Conservation (phyloP, 2,329 filamentous ascomycete genomes). For the Chrysosporium queenslandicum region DNA sequence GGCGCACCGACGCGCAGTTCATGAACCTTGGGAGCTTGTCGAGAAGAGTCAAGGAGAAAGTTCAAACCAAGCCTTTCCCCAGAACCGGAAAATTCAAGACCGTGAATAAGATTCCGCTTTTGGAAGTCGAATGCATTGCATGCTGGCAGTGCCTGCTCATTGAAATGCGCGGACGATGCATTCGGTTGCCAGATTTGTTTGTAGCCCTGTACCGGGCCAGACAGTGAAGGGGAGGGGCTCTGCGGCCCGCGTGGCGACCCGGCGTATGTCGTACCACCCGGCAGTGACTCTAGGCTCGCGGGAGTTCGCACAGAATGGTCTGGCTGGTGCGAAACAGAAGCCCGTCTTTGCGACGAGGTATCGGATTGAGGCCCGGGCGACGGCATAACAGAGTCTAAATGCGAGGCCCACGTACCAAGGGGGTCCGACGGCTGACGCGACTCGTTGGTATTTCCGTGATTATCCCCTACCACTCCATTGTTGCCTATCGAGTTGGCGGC, state of each 20-base stretch:
- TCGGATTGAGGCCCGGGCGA: slow-evolving; percentile 15
- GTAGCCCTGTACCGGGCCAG: slow-evolving; percentile 6
- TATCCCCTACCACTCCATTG: not conserved
- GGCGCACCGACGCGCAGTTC: slow-evolving; percentile 30
- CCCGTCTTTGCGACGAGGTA: slow-evolving; percentile 7
- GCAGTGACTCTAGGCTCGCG: slow-evolving; percentile 12
- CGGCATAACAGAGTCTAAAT: slow-evolving; percentile 4
- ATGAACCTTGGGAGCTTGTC: slow-evolving; percentile 46
- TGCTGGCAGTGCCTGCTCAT: not conserved
- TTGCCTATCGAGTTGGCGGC: not conserved
- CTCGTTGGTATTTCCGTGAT: not conserved
- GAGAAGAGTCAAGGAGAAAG: slow-evolving; percentile 55
- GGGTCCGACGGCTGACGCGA: slow-evolving; percentile 1
- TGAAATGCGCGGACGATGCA: not conserved
- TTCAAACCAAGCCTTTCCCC: slow-evolving; percentile 61
- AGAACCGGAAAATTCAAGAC: slow-evolving; percentile 48
- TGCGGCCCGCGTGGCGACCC: slow-evolving; percentile 29
- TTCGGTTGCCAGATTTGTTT: slow-evolving; percentile 9
- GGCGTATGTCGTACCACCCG: slow-evolving; percentile 11
- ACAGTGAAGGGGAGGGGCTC: slow-evolving; percentile 35
- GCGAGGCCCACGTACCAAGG: slow-evolving; percentile 2
- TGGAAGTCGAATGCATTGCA: slow-evolving; percentile 33
- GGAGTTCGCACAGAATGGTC: slow-evolving; percentile 14
- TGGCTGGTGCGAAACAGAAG: not conserved
- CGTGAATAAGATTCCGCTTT: slow-evolving; percentile 40